Evolutionary conservation across 257 asterid genomes (phyloP).

Genomic region (Solanum virginianum): DNA sequence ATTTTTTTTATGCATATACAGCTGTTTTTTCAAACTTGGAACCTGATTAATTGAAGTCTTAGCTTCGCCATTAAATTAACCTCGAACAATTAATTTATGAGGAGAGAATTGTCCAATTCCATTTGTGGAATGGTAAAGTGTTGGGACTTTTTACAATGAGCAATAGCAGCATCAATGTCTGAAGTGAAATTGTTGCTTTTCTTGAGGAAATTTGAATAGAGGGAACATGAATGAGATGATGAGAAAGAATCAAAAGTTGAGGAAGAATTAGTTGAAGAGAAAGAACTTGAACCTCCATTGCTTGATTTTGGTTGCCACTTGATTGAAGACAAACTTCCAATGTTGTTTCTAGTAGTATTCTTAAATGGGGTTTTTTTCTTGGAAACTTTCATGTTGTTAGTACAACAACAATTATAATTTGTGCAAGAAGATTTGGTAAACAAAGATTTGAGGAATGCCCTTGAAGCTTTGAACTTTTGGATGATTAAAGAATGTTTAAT

Average conservation of each 20-base stretch:
- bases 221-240: slow-evolving; percentile 18
- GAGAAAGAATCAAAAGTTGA: slow-evolving; percentile 21
- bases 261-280: slow-evolving; percentile 19
- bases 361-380: not conserved
- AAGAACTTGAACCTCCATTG: not conserved
- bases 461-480: slow-evolving; percentile 6
- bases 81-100: not conserved
- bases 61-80: too few species aligned
- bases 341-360: not conserved
- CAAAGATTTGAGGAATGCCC: not conserved
- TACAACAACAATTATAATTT: not conserved
- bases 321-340: slow-evolving; percentile 1
- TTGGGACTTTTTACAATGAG: slow-evolving; percentile 56
- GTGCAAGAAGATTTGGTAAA: slow-evolving; percentile 4
- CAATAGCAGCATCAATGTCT: slow-evolving; percentile 53
- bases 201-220: slow-evolving; percentile 18
- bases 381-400: not conserved
- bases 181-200: slow-evolving; percentile 31
- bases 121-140: not conserved
- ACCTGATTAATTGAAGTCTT: too few species aligned
- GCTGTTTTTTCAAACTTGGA: too few species aligned
- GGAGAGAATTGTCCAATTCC: not conserved
- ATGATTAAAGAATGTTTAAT: not conserved
- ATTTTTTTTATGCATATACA: too few species aligned
- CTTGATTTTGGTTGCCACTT: slow-evolving; percentile 9